Evolutionary conservation across 2,329 filamentous ascomycete genomes (phyloP).

Genomic region (Neurospora sp.): DNA sequence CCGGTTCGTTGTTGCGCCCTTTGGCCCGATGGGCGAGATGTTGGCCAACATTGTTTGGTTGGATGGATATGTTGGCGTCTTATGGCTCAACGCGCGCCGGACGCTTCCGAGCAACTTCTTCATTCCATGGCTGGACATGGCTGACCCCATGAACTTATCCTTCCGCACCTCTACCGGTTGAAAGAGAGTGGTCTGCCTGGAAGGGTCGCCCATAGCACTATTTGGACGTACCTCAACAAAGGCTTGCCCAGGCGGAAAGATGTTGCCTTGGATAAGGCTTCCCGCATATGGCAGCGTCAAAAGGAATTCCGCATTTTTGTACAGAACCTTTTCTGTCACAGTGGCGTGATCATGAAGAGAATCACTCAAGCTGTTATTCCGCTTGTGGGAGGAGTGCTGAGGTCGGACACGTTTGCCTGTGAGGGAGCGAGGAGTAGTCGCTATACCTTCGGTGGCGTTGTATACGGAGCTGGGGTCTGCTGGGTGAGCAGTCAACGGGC

Average conservation of each 20-base stretch:
- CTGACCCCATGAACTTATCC: slow-evolving; percentile 39
- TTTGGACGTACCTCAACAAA: slow-evolving; percentile 60
- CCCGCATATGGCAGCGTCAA: slow-evolving; percentile 62
- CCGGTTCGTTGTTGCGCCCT: slow-evolving; percentile 45
- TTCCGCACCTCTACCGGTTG: slow-evolving; percentile 28
- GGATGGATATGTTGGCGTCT: slow-evolving; percentile 25
- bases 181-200: slow-evolving; percentile 45
- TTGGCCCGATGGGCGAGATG: slow-evolving; percentile 38
- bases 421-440: slow-evolving; percentile 47
- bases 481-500: slow-evolving; percentile 45
- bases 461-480: slow-evolving; percentile 41
- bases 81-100: slow-evolving; percentile 65
- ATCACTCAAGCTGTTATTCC: slow-evolving; percentile 80
- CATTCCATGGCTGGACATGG: slow-evolving; percentile 64
- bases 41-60: slow-evolving; percentile 36
- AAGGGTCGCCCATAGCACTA: slow-evolving; percentile 32
- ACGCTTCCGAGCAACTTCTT: slow-evolving; percentile 81
- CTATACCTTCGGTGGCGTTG: slow-evolving; percentile 38
- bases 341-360: slow-evolving; percentile 61
- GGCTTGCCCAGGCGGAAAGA: slow-evolving; percentile 73
- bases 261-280: slow-evolving; percentile 75
- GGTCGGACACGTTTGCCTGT: slow-evolving; percentile 50
- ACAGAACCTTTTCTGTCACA: slow-evolving; percentile 35
- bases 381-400: slow-evolving; percentile 52
- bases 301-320: slow-evolving; percentile 46